These are phyloP conservation scores for Penicillium dipodomyicola DNA, from an alignment of 495 filamentous ascomycete genomes.

Conservation along the genomic window DNA sequence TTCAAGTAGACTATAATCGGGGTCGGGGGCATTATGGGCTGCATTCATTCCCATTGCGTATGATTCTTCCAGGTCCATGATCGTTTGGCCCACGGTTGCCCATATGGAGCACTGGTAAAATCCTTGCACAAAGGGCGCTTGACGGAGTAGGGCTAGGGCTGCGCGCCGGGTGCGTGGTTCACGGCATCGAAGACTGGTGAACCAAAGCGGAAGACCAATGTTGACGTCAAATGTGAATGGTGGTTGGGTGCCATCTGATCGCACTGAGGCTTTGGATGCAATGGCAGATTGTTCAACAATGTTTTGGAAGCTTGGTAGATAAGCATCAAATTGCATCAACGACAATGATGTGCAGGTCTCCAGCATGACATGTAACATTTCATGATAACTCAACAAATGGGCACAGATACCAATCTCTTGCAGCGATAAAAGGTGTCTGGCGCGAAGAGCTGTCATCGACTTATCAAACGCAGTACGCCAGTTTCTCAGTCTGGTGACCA, in stretches of 20 bases:
- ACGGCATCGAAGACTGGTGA: conserved; percentile 32
- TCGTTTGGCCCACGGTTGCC: conserved; percentile 13
- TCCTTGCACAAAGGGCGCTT: conserved; percentile 26
- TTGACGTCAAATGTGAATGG: conserved; percentile 35
- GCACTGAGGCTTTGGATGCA: conserved; percentile 13
- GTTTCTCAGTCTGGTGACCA: conserved; percentile 9
- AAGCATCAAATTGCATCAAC: conserved; percentile 22
- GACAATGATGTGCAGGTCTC: conserved; percentile 8
- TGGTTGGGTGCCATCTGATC: conserved; percentile 26
- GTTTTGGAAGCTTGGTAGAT: conserved; percentile 23
- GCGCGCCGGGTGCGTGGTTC: conserved; percentile 24
- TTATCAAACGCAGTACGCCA: conserved; percentile 18
- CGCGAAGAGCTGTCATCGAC: not conserved
- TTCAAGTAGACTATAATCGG: not conserved
- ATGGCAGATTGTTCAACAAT: conserved; percentile 31
- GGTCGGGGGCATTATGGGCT: not conserved
- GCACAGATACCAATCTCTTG: conserved; percentile 8
- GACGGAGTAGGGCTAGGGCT: conserved; percentile 26
- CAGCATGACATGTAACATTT: conserved; percentile 15
- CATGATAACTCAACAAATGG: conserved; percentile 13
- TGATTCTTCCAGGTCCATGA: conserved; percentile 28
- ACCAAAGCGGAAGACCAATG: conserved; percentile 26
- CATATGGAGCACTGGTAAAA: conserved; percentile 23
- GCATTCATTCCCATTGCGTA: conserved; percentile 5
- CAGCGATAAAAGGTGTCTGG: not conserved